These are phyloP conservation scores for Zygotorulaspora danielsina DNA, from an alignment of 805 yeast genomes.

Conservation along the genomic window DNA sequence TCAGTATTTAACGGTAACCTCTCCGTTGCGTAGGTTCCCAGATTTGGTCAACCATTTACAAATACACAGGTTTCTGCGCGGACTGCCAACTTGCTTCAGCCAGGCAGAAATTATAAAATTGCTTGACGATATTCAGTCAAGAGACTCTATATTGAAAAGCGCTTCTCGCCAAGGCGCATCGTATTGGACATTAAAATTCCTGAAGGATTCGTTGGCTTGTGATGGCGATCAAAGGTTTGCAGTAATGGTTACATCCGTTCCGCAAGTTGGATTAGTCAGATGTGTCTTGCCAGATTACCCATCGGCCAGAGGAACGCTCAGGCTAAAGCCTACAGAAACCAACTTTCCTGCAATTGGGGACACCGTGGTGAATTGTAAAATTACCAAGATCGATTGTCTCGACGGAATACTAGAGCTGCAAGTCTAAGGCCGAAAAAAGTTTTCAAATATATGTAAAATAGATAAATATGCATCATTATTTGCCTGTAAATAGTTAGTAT, in stretches of 20 bases:
- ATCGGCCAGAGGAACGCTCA: slow-evolving; percentile 33
- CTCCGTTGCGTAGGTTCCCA: slow-evolving; percentile 80
- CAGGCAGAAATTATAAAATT: slow-evolving; percentile 36
- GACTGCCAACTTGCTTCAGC: slow-evolving; percentile 30
- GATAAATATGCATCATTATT: no score
- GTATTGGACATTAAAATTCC: slow-evolving; percentile 38
- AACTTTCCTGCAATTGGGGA: slow-evolving; percentile 44
- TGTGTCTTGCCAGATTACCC: slow-evolving; percentile 32
- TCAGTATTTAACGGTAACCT: slow-evolving; percentile 70
- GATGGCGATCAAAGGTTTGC: slow-evolving; percentile 18
- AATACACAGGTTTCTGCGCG: slow-evolving; percentile 44
- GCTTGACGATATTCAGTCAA: slow-evolving; percentile 42
- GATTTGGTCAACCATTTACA: slow-evolving; percentile 83
- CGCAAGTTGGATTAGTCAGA: slow-evolving; percentile 36
- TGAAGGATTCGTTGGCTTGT: slow-evolving; percentile 19
- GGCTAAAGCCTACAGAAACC: slow-evolving; percentile 23
- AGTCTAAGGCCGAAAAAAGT: no score
- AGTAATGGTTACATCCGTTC: slow-evolving; percentile 42
- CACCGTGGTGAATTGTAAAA: slow-evolving; percentile 37
- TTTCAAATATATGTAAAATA: no score
- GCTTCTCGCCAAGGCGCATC: slow-evolving; percentile 30
- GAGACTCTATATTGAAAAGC: slow-evolving; percentile 39
- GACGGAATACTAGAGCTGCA: slow-evolving; percentile 40
- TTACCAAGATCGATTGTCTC: slow-evolving; percentile 42
- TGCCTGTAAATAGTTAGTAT: no score